Conservation (phyloP, 345 rosid species). For the Linum tenue region DNA sequence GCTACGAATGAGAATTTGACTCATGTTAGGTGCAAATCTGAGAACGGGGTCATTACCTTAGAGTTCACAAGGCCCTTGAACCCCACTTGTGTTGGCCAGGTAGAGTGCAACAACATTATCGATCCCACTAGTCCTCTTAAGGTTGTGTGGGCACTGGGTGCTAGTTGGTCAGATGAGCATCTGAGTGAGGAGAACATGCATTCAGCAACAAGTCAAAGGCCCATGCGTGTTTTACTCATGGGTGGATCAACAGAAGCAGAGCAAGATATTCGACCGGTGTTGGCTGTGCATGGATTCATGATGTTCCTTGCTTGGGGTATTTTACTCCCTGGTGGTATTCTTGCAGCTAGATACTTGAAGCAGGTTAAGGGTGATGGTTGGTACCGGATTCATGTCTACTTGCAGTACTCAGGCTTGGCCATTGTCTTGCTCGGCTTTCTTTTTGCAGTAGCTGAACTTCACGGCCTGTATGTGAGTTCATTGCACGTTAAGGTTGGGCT, state of each 20-base stretch:
- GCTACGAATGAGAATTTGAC: constrained; percentile 76
- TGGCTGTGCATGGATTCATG: constrained; percentile 98
- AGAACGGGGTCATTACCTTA: constrained; percentile 80
- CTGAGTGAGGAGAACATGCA: constrained; percentile 89
- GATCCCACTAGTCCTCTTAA: constrained; percentile 91
- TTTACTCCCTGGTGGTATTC: constrained; percentile 79
- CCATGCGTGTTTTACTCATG: constrained; percentile 61
- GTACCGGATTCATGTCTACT: constrained; percentile 82
- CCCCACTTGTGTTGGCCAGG: constrained; percentile 41
- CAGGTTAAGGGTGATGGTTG: constrained; percentile 94
- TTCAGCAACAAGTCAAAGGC: constrained; percentile 79
- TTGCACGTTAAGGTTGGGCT: constrained; percentile 79
- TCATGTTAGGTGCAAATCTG: constrained; percentile 75
- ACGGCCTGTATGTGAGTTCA: constrained; percentile 55
- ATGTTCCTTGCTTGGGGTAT: constrained; percentile 99
- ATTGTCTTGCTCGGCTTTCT: constrained; percentile 76
- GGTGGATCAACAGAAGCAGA: constrained; percentile 90
- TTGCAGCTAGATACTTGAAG: constrained; percentile 82
- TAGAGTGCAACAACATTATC: constrained; percentile 68
- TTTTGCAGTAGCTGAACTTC: constrained; percentile 88
- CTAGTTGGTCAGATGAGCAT: constrained; percentile 65
- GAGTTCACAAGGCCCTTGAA: constrained; percentile 79
- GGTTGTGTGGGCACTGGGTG: constrained; percentile 94
- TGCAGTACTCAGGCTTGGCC: constrained; percentile 83
- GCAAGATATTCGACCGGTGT: constrained; percentile 80